These are phyloP conservation scores for Silybum marianum DNA, from an alignment of 129 eudicot species.

Conservation along the genomic window DNA sequence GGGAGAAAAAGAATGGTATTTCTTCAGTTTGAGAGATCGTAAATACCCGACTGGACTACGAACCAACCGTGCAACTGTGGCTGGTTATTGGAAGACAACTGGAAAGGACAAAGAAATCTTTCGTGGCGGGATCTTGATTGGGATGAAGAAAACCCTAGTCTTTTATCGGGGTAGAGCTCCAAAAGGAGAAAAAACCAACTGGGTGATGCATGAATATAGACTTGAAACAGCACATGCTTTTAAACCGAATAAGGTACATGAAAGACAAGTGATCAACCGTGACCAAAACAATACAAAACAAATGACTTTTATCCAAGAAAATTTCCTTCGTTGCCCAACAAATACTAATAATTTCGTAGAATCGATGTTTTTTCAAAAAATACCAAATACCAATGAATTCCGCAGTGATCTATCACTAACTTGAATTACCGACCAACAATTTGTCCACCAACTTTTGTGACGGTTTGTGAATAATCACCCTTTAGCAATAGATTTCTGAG, in stretches of 20 bases:
- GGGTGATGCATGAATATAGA: slow-evolving; percentile 98
- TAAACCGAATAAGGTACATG: slow-evolving; percentile 68
- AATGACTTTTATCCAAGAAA: no score
- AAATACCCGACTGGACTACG: slow-evolving; percentile 93
- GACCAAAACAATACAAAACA: neutral
- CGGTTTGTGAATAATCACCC: no score
- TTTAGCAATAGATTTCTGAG: no score
- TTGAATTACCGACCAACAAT: no score
- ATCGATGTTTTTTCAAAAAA: no score
- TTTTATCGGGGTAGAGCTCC: slow-evolving; percentile 95
- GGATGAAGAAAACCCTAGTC: slow-evolving; percentile 97
- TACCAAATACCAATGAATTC: no score
- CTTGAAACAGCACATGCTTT: slow-evolving; percentile 63
- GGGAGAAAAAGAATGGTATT: slow-evolving; percentile 99
- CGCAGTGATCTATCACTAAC: no score
- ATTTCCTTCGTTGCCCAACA: no score
- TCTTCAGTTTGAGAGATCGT: slow-evolving; percentile 83
- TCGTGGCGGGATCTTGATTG: slow-evolving; percentile 66
- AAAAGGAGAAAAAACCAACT: slow-evolving; percentile 90
- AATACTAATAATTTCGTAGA: no score
- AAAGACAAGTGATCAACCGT: neutral
- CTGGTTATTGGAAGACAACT: slow-evolving; percentile 95
- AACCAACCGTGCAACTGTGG: slow-evolving; percentile 91
- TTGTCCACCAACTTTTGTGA: no score
- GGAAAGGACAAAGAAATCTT: slow-evolving; percentile 94